Percentiles rank a stretch among this genome's conserved stretches.
Evolutionary conservation across 176 grass and related monocot species (phyloP).

Genomic region (Musa beccarii): DNA sequence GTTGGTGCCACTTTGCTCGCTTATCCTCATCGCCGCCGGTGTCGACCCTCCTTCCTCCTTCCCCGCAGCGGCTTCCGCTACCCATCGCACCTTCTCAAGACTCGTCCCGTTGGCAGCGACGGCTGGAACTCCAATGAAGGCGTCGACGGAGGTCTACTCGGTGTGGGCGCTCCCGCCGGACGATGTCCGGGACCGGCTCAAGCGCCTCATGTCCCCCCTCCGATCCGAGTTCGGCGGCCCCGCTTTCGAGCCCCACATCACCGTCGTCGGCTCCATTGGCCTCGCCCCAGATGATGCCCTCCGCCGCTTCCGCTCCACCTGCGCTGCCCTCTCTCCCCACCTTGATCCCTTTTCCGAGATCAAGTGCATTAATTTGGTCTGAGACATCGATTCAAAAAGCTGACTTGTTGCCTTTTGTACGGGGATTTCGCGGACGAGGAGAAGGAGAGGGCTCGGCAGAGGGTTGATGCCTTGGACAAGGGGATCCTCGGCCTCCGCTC

Average conservation of each 20-base stretch:
- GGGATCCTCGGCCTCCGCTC: constrained; percentile 55
- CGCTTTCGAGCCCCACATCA: constrained; percentile 73
- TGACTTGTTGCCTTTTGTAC: constrained; percentile 40
- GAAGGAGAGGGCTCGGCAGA: constrained; percentile 61
- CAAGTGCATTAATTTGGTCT: no score
- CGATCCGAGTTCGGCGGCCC: constrained; percentile 62
- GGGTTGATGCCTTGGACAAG: constrained; percentile 63
- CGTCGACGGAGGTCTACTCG: constrained; percentile 56
- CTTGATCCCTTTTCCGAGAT: constrained; percentile 9
- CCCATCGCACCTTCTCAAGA: no score
- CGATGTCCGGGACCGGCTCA: constrained; percentile 45
- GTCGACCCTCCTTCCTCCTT: no score
- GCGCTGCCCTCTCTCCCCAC: constrained; percentile 35
- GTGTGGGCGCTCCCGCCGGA: constrained; percentile 71
- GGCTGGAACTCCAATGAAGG: constrained; percentile 29
- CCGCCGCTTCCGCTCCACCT: constrained; percentile 41
- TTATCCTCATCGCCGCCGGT: no score
- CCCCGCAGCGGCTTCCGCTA: no score
- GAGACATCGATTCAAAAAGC: background rate
- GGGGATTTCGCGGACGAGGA: constrained; percentile 67
- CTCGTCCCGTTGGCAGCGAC: background rate
- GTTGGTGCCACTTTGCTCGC: no score
- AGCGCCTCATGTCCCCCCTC: constrained; percentile 62
- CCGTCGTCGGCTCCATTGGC: constrained; percentile 60
- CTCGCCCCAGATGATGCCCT: constrained; percentile 38